Conservation (phyloP, 2,329 filamentous ascomycete genomes). For the Cercospora sp. region DNA sequence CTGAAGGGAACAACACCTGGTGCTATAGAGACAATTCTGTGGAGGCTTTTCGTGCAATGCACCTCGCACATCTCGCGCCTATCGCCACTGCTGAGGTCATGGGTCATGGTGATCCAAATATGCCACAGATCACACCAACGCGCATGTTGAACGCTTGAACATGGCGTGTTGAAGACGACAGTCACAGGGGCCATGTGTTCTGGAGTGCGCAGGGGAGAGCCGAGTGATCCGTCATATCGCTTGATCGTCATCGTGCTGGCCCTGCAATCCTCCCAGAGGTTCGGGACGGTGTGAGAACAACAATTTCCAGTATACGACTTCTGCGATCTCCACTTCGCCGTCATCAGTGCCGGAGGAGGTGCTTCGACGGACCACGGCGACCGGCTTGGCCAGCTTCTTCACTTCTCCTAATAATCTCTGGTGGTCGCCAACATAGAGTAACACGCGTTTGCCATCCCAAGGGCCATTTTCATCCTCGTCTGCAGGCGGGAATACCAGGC, state of each 20-base stretch:
- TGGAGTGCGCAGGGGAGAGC: background rate
- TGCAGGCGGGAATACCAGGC: constrained; percentile 69
- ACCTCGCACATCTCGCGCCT: background rate
- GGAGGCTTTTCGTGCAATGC: background rate
- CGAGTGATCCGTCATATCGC: background rate
- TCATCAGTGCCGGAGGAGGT: constrained; percentile 32
- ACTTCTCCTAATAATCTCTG: constrained; percentile 88
- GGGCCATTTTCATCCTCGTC: constrained; percentile 63
- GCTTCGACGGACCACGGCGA: constrained; percentile 73
- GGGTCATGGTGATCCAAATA: background rate
- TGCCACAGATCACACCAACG: background rate
- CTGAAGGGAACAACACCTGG: background rate
- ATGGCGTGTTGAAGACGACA: background rate
- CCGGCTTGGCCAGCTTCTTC: constrained; percentile 75
- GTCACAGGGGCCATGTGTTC: background rate
- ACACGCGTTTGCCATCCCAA: constrained; percentile 83
- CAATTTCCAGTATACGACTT: constrained; percentile 84
- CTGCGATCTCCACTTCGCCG: constrained; percentile 74
- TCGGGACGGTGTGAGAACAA: constrained; percentile 83
- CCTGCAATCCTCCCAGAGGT: constrained; percentile 52
- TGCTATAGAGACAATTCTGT: background rate
- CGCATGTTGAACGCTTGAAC: background rate
- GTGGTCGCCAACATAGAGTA: constrained; percentile 84
- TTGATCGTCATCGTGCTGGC: constrained; percentile 1
- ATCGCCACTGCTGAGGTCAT: background rate